Evolutionary conservation across 352 stramenopile genomes (phyloP).

Genomic region (Pseudoperonospora humuli): DNA sequence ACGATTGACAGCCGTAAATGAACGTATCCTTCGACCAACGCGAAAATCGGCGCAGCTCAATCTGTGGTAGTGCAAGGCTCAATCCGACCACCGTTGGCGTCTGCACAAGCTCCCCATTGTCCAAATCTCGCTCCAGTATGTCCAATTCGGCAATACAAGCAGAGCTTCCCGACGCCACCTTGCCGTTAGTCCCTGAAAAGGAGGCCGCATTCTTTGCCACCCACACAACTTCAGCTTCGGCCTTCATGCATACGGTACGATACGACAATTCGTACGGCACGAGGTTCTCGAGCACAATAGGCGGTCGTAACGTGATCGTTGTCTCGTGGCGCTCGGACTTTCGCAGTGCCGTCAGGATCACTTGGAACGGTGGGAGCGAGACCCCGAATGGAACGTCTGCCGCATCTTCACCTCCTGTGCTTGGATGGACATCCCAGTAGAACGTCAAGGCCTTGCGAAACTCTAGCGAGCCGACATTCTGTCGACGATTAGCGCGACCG

Average conservation of each 20-base stretch:
- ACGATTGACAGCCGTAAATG: constrained; percentile 56
- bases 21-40: constrained; percentile 47
- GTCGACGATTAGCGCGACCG: constrained; percentile 21
- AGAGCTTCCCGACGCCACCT: constrained; percentile 45
- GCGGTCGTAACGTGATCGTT: constrained; percentile 54
- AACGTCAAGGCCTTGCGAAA: constrained; percentile 63
- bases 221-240: constrained; percentile 50
- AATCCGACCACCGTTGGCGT: constrained; percentile 60
- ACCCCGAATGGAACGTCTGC: constrained; percentile 31
- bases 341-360: constrained; percentile 57
- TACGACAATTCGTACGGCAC: constrained; percentile 66
- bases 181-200: constrained; percentile 51
- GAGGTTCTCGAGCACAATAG: constrained; percentile 70
- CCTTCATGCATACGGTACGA: constrained; percentile 74
- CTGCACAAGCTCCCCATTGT: constrained; percentile 27
- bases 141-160: constrained; percentile 63
- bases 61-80: constrained; percentile 60
- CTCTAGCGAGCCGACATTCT: constrained; percentile 52
- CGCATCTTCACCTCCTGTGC: constrained; percentile 2
- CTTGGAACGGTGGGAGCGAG: constrained; percentile 58
- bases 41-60: constrained; percentile 47
- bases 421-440: constrained; percentile 65
- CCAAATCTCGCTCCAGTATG: constrained; percentile 42
- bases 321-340: constrained; percentile 78
- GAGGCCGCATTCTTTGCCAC: constrained; percentile 57